phyloP scores from a whole-genome alignment of 2,329 filamentous ascomycete species.

The Botryotinia calthae region DNA sequence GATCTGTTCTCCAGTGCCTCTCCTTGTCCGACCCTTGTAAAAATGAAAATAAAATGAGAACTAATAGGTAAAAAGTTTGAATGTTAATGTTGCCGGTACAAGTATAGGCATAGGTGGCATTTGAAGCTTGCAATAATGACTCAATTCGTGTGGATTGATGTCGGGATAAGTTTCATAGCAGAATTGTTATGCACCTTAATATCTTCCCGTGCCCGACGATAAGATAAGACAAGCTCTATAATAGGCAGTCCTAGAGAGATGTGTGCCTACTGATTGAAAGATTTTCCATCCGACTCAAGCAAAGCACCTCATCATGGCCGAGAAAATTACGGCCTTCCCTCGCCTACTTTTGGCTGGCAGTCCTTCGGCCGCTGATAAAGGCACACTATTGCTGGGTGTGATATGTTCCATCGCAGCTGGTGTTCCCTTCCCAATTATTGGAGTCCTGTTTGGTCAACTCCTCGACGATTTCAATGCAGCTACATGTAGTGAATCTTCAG shows the following conservation, averaged over 20 bases:
- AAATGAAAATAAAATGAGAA: background rate
- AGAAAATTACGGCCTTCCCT: slow-evolving; percentile 22
- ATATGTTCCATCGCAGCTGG: slow-evolving; percentile 48
- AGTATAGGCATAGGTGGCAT: background rate
- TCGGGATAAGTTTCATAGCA: background rate
- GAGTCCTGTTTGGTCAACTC: slow-evolving; percentile 63
- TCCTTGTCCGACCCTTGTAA: background rate
- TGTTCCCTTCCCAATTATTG: slow-evolving; percentile 61
- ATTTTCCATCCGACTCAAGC: background rate
- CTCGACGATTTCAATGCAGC: slow-evolving; percentile 60
- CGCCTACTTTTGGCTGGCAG: slow-evolving; percentile 25
- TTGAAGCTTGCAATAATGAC: background rate
- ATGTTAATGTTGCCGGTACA: background rate
- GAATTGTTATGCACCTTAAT: background rate
- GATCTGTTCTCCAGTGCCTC: background rate
- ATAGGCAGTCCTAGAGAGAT: background rate
- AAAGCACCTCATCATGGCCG: slow-evolving; percentile 16
- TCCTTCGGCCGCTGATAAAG: slow-evolving; percentile 32
- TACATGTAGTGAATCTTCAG: slow-evolving; percentile 37
- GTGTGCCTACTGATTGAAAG: background rate
- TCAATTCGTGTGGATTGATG: slow-evolving; percentile 3
- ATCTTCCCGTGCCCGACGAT: background rate
- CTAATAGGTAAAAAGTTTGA: slow-evolving; percentile 8
- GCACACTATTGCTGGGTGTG: slow-evolving; percentile 42
- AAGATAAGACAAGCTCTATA: slow-evolving; percentile 8